These are phyloP conservation scores for Alternaria sp. DNA, from an alignment of 2,329 filamentous ascomycete genomes.

Conservation along the genomic window DNA sequence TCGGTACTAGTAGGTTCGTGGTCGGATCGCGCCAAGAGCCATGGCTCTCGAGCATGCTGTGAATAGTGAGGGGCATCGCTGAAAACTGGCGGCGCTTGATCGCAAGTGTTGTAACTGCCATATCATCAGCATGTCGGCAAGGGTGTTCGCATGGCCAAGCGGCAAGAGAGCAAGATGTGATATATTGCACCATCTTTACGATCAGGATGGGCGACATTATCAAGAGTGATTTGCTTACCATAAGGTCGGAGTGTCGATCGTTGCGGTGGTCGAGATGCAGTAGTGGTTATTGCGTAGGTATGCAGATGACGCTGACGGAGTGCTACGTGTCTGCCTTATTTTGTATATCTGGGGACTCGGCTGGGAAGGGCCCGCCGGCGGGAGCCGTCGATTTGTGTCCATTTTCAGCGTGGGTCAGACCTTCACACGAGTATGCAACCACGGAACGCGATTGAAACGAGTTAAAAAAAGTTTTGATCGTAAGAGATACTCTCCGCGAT, in stretches of 20 bases:
- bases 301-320: too few species aligned
- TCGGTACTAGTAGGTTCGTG: not conserved
- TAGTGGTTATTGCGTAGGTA: too few species aligned
- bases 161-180: too few species aligned
- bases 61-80: fast-evolving
- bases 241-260: fast-evolving
- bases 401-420: not conserved
- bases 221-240: fast-evolving
- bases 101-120: not conserved
- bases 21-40: not conserved
- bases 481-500: fast-evolving
- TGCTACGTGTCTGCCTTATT: too few species aligned
- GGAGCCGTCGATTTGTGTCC: too few species aligned
- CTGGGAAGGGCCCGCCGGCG: too few species aligned
- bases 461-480: not conserved
- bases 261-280: too few species aligned
- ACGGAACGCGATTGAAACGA: not conserved
- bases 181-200: fast-evolving
- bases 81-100: not conserved
- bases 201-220: too few species aligned
- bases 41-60: not conserved
- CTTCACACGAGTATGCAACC: not conserved
- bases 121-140: not conserved
- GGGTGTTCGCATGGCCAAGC: too few species aligned
- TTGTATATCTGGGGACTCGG: too few species aligned